Percentiles rank a stretch among this genome's conserved stretches.
phyloP scores from a whole-genome alignment of 257 asterid genomes.

The Orobanche coerulescens region DNA sequence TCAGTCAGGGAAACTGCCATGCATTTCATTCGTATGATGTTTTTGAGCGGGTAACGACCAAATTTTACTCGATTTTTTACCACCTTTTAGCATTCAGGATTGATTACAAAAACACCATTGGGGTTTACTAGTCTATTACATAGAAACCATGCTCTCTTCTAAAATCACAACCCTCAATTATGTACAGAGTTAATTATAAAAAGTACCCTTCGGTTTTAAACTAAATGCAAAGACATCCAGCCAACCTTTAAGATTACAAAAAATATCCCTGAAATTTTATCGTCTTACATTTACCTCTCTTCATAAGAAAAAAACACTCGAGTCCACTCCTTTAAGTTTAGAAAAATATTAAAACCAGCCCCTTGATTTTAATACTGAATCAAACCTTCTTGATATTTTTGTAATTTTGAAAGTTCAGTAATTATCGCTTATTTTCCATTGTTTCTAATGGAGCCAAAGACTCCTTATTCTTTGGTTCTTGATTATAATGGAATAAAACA shows the following conservation, averaged over 20 bases:
- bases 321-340: not conserved
- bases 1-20: conserved; percentile 58
- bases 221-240: not conserved
- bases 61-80: not conserved
- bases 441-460: no score
- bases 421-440: no score
- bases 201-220: not conserved
- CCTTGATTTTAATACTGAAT: not conserved
- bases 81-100: not conserved
- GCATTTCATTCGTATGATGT: conserved; percentile 72
- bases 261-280: not conserved
- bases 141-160: not conserved
- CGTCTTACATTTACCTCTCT: not conserved
- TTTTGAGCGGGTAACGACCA: conserved; percentile 45
- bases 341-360: no score
- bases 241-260: not conserved
- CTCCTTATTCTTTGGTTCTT: no score
- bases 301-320: no score
- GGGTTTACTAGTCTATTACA: not conserved
- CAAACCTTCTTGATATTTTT: not conserved
- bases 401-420: no score
- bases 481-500: no score
- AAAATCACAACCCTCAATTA: not conserved
- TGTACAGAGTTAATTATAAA: not conserved
- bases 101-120: not conserved